Evolutionary conservation across 805 yeast species (phyloP), one percentile per base, ranked within the genome.

Genomic region (Candida rishiriensis): DNA sequence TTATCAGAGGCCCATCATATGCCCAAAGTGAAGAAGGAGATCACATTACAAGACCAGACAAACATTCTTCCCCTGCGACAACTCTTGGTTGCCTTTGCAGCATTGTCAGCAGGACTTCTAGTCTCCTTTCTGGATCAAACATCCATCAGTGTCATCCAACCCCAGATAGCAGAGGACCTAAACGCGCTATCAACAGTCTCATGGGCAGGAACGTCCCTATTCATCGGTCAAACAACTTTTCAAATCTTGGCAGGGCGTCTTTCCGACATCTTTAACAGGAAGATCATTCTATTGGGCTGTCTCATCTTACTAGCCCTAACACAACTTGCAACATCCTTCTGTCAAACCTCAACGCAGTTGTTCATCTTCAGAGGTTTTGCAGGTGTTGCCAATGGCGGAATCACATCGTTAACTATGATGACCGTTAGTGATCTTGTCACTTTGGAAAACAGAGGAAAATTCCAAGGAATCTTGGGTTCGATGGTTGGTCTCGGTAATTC

Each of bases 171-270:
- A 8, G 54, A 63, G 26, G 79, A 71, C 29, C 59, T 78, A 38
- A 44, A 74, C 39, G 76, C 79, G 2, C 39, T 31, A 12, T 37
- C 54, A 9, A 70, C 79, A 1, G 75, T 78, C 36, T 70, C 77
- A 38, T 79, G 85, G 84, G 81, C 79, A 0, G 81, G 81, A 12
- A 73, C 83, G 0, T 72, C 81, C 2, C 58, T 72, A 13, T 58
- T 76, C 28, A 69, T 79, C 40, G 78, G 81, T 6, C 71, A 71
- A 40, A 68, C 78, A 38, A 68, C 70, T 6, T 75, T 76, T 48
- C 82, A 78, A 51, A 75, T 76, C 3, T 54, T 77, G 10, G 69
- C 73, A 39, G 84, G 84, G 1, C 61, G 84, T 29, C 54, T 76
- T 21, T 70, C 80, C 2, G 84, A 79, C 55, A 75, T 78, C 9